A percentile compares a stretch with the other conserved stretches of the same genome.
These are phyloP conservation scores for Diaporthe sp. DNA, from an alignment of 2,329 filamentous ascomycete genomes.

Conservation along the genomic window DNA sequence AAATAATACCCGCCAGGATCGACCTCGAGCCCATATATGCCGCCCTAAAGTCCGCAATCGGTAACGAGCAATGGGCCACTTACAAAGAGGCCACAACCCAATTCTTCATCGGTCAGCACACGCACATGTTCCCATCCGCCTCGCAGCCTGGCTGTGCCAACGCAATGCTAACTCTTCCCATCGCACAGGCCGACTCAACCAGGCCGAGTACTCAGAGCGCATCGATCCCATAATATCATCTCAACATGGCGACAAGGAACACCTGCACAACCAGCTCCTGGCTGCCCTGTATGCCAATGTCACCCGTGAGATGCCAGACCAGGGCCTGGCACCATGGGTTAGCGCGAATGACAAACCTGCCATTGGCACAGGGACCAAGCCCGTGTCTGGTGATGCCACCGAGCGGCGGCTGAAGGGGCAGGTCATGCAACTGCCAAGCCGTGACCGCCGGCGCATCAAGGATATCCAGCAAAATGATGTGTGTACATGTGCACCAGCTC, in stretches of 20 bases:
- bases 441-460: constrained; percentile 76
- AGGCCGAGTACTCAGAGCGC: constrained; percentile 69
- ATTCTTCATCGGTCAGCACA: constrained; percentile 71
- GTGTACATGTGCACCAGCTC: constrained; percentile 46
- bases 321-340: constrained; percentile 78
- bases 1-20: constrained; percentile 75
- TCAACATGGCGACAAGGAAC: constrained; percentile 69
- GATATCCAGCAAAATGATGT: constrained; percentile 74
- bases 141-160: neutral
- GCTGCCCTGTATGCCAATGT: constrained; percentile 78
- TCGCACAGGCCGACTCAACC: constrained; percentile 71
- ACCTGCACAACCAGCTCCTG: constrained; percentile 77
- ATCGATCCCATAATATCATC: constrained; percentile 73
- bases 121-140: constrained; percentile 2
- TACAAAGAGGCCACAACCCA: constrained; percentile 75
- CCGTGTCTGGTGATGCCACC: constrained; percentile 74
- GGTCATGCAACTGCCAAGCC: constrained; percentile 78
- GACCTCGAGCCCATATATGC: constrained; percentile 76
- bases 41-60: constrained; percentile 71
- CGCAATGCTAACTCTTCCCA: constrained; percentile 42
- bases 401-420: constrained; percentile 77
- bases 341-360: constrained; percentile 78
- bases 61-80: constrained; percentile 71
- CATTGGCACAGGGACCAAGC: constrained; percentile 69
- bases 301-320: constrained; percentile 77